Evolutionary conservation across 257 asterid genomes (phyloP).

Genomic region (Cruciata laevipes): DNA sequence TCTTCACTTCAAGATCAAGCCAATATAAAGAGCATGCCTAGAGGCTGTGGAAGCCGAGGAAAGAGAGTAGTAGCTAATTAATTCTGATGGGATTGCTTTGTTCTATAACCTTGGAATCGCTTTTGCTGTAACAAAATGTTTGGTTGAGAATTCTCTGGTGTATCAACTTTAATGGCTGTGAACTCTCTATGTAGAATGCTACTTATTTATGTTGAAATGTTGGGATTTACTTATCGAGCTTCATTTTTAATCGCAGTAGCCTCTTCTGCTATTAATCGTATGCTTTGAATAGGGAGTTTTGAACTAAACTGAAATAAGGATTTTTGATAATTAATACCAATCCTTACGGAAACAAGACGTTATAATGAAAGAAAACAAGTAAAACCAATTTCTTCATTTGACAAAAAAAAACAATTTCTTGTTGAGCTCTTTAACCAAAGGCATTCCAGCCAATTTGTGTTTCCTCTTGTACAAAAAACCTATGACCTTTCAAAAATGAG

Average conservation of each 20-base stretch:
- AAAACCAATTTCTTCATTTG: no score
- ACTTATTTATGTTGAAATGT: background rate
- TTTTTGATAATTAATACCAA: no score
- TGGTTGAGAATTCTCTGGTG: background rate
- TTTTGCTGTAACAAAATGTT: background rate
- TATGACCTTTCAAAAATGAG: background rate
- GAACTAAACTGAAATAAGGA: no score
- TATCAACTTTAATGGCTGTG: background rate
- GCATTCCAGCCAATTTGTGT: background rate
- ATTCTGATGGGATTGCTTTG: conserved; percentile 7
- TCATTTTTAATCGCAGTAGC: background rate
- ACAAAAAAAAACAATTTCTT: background rate
- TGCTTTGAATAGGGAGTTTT: no score
- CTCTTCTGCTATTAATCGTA: no score
- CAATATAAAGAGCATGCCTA: conserved; percentile 33
- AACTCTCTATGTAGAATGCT: background rate
- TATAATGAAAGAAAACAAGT: background rate
- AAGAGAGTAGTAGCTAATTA: background rate
- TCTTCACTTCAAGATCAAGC: conserved; percentile 85
- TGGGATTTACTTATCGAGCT: background rate
- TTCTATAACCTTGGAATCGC: background rate
- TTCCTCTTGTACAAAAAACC: background rate
- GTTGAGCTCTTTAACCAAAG: background rate
- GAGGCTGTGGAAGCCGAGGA: background rate
- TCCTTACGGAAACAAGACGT: no score